Evolutionary conservation across 2,329 filamentous ascomycete genomes (phyloP).

Genomic region (Diplocarpon mali): DNA sequence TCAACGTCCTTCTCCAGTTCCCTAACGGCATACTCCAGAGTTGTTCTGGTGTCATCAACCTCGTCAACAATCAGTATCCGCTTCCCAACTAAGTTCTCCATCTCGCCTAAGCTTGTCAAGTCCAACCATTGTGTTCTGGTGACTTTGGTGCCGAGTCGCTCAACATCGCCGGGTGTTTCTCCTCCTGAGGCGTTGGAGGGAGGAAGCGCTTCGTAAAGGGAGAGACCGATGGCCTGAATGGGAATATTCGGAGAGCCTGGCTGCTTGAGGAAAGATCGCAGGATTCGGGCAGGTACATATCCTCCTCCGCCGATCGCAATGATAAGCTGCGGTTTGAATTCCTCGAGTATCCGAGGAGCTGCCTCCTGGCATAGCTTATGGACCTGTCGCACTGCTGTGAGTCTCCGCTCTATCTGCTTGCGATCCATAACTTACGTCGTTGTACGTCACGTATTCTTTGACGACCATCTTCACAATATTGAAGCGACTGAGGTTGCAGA

Average conservation of each 20-base stretch:
- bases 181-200: conserved; percentile 41
- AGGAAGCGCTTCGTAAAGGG: conserved; percentile 79
- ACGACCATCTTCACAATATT: conserved; percentile 52
- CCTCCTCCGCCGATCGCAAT: conserved; percentile 97
- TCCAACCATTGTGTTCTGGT: conserved; percentile 98
- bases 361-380: conserved; percentile 93
- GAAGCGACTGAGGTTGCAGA: neutral
- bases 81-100: conserved; percentile 84
- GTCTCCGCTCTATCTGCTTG: conserved; percentile 9
- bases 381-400: conserved; percentile 46
- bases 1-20: conserved; percentile 94
- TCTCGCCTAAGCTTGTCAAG: conserved; percentile 67
- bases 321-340: conserved; percentile 89
- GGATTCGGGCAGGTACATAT: conserved; percentile 92
- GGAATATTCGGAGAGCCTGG: conserved; percentile 85
- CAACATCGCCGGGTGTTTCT: conserved; percentile 35
- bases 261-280: conserved; percentile 93
- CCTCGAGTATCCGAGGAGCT: conserved; percentile 67
- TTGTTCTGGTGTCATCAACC: conserved; percentile 91
- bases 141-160: conserved; percentile 82
- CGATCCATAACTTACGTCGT: conserved; percentile 49
- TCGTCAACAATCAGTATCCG: conserved; percentile 88
- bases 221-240: conserved; percentile 97
- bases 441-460: conserved; percentile 86
- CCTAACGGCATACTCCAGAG: conserved; percentile 84